Evolutionary conservation across 169 alveolate genomes (phyloP).

Genomic region (Plasmodium chabaudi): DNA sequence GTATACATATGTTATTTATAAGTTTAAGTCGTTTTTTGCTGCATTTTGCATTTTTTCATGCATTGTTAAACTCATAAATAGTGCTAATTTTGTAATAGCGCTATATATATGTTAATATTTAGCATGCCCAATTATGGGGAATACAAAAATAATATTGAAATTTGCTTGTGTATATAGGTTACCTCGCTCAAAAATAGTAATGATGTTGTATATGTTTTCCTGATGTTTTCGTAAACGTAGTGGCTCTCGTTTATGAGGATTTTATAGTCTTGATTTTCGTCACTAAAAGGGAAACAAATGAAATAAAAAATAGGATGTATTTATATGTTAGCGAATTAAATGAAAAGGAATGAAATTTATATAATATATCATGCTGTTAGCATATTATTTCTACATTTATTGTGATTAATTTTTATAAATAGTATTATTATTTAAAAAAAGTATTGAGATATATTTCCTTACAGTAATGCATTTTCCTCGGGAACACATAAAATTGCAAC

Average conservation of each 20-base stretch:
- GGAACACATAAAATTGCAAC: constrained; percentile 66
- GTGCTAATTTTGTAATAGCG: too few species aligned
- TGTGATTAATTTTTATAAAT: not conserved
- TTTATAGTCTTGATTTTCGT: constrained; percentile 21
- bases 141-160: too few species aligned
- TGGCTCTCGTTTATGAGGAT: constrained; percentile 59
- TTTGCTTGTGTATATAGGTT: not conserved
- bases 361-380: too few species aligned
- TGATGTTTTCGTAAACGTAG: constrained; percentile 70
- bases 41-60: too few species aligned
- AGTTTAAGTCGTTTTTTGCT: not conserved
- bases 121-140: too few species aligned
- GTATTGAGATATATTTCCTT: not conserved
- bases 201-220: constrained; percentile 70
- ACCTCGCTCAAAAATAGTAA: constrained; percentile 75
- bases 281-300: constrained; percentile 16
- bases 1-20: constrained; percentile 1
- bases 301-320: constrained; percentile 5
- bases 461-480: constrained; percentile 65
- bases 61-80: too few species aligned
- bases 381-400: not conserved
- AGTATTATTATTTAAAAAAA: not conserved
- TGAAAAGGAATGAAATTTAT: not conserved
- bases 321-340: not conserved
- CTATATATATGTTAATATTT: too few species aligned